Conservation (phyloP, 805 yeast species). For the Candida multigemmis region DNA sequence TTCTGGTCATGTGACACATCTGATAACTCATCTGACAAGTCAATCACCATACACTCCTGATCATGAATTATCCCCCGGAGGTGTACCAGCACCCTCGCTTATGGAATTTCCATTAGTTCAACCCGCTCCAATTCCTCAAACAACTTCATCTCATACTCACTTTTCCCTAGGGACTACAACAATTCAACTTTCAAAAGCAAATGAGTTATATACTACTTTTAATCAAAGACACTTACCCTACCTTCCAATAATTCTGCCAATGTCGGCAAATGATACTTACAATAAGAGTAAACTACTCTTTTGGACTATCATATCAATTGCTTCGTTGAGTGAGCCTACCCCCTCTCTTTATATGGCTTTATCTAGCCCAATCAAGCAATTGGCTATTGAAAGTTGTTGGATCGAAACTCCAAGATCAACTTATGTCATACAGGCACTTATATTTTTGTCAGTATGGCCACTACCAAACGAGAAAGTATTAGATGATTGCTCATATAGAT, state of each 20-base stretch:
- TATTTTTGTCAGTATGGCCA: slow-evolving; percentile 87
- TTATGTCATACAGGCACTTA: slow-evolving; percentile 82
- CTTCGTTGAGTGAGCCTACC: slow-evolving; percentile 79
- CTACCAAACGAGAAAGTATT: slow-evolving; percentile 85
- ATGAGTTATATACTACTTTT: slow-evolving; percentile 63
- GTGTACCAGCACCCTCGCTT: slow-evolving; percentile 1
- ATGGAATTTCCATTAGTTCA: background rate
- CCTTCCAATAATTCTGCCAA: slow-evolving; percentile 69
- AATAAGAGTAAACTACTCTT: slow-evolving; percentile 77
- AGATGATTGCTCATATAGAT: slow-evolving; percentile 87
- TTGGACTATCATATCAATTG: slow-evolving; percentile 87
- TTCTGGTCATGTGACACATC: slow-evolving; percentile 3
- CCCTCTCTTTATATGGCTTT: slow-evolving; percentile 71
- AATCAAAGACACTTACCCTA: slow-evolving; percentile 60
- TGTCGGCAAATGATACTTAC: slow-evolving; percentile 66
- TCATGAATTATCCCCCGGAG: background rate
- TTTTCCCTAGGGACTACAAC: no score
- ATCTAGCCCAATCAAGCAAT: slow-evolving; percentile 70
- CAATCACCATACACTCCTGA: background rate
- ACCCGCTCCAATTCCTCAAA: background rate
- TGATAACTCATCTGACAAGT: no score
- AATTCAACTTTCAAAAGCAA: no score
- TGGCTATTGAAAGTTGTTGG: slow-evolving; percentile 92
- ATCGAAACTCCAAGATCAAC: slow-evolving; percentile 88
- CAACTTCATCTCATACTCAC: no score